phyloP scores from a whole-genome alignment of 2,329 filamentous ascomycete species.

The Biscogniauxia sp. region DNA sequence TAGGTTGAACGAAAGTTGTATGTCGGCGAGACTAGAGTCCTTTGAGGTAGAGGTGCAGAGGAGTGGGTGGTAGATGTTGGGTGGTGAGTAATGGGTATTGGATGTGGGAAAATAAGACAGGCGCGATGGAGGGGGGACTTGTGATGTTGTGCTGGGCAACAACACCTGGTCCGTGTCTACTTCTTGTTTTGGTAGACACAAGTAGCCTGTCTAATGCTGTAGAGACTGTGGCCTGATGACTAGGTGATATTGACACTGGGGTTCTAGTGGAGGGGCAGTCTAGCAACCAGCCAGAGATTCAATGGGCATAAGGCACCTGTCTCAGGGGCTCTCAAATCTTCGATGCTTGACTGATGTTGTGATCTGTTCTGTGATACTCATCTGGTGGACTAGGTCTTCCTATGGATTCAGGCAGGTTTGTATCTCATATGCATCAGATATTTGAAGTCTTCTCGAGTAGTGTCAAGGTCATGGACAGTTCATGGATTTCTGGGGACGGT shows the following conservation, averaged over 20 bases:
- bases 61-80: no score
- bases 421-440: neutral
- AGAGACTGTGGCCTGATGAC: neutral
- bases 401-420: neutral
- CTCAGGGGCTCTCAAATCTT: neutral
- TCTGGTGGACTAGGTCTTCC: neutral
- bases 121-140: neutral
- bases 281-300: neutral
- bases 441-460: neutral
- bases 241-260: neutral
- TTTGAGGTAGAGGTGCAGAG: neutral
- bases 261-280: neutral
- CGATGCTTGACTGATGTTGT: neutral
- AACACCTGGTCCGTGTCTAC: neutral
- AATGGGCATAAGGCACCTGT: neutral
- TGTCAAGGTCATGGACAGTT: neutral
- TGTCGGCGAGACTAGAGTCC: neutral
- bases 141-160: no score
- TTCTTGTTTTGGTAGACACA: neutral
- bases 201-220: neutral
- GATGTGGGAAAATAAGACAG: neutral
- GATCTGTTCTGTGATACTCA: neutral
- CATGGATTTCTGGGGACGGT: neutral
- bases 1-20: neutral
- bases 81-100: neutral